Conservation (phyloP, 2,329 filamentous ascomycete species). For the Exophiala alcalophila region DNA sequence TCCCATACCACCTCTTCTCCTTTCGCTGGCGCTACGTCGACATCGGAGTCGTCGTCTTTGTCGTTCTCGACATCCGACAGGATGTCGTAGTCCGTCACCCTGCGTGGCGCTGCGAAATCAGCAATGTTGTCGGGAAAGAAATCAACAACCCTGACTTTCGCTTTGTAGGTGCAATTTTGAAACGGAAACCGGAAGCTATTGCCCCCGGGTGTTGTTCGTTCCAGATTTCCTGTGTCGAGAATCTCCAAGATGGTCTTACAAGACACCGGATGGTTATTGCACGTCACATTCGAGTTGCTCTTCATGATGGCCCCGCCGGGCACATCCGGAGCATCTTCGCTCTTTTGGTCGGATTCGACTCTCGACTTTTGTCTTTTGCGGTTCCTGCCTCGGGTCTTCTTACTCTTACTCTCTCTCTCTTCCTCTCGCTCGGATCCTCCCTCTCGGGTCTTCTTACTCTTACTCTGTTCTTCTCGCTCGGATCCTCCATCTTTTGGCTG, state of each 20-base stretch:
- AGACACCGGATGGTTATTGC: conserved; percentile 43
- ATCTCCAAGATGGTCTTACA: conserved; percentile 48
- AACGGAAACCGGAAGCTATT: conserved; percentile 62
- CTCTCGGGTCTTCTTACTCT: conserved; percentile 29
- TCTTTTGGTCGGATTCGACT: conserved; percentile 1
- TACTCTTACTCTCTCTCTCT: conserved; percentile 30
- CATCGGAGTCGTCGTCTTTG: conserved; percentile 32
- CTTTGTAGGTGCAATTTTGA: conserved; percentile 66
- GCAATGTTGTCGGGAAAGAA: conserved; percentile 68
- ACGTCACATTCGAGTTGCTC: conserved; percentile 43
- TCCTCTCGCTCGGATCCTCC: conserved; percentile 30
- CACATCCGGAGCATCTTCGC: not conserved
- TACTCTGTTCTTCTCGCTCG: conserved; percentile 18
- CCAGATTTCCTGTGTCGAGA: conserved; percentile 45
- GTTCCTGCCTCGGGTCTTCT: conserved; percentile 17
- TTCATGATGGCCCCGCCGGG: conserved; percentile 2
- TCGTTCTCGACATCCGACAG: conserved; percentile 44
- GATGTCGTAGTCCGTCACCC: conserved; percentile 49
- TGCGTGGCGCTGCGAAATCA: conserved; percentile 62
- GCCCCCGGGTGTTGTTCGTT: conserved; percentile 46
- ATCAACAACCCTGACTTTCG: conserved; percentile 72
- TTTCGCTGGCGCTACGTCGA: conserved; percentile 5
- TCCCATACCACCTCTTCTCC: conserved; percentile 58
- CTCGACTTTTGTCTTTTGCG: conserved; percentile 33
- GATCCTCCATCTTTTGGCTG: too few relatives aligned